phyloP scores from a whole-genome alignment of 2,329 filamentous ascomycete species.

The Trichophyton equinum region DNA sequence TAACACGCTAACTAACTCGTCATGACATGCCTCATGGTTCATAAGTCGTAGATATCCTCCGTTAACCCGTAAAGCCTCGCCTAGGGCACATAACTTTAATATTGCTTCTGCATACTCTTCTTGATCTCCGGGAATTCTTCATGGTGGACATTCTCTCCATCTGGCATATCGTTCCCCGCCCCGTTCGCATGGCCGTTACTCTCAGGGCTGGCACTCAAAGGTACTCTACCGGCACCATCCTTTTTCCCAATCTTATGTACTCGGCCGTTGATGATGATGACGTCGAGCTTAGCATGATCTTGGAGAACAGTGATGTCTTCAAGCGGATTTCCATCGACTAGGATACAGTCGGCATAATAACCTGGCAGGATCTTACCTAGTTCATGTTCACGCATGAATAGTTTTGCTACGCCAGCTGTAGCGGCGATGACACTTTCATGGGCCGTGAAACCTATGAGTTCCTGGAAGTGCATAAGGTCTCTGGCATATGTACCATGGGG shows the following conservation, averaged over 20 bases:
- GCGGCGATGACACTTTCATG: conserved; percentile 36
- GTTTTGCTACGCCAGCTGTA: conserved; percentile 29
- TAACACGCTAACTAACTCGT: neutral
- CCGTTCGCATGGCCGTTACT: neutral
- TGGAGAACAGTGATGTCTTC: conserved; percentile 33
- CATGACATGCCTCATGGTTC: neutral
- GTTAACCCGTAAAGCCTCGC: too few relatives aligned
- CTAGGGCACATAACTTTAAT: neutral
- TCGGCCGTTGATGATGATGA: conserved; percentile 39
- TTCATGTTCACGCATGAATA: conserved; percentile 28
- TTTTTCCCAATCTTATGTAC: conserved; percentile 29
- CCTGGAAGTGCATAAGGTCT: conserved; percentile 37
- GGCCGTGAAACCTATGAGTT: conserved; percentile 35
- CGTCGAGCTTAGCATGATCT: conserved; percentile 32
- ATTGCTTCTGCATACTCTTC: conserved; percentile 9
- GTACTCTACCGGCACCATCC: conserved; percentile 11
- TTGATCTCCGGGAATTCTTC: conserved; percentile 8
- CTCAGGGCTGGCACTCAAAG: neutral
- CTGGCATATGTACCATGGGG: conserved; percentile 39
- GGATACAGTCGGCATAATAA: conserved; percentile 34
- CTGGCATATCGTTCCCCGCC: neutral
- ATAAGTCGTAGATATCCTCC: neutral
- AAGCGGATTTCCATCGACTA: conserved; percentile 37
- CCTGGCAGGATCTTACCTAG: conserved; percentile 33
- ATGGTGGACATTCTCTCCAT: neutral